Evolutionary conservation across 179 eudicot species (phyloP), one percentile per base, ranked within the genome.

Genomic region (Amaranthus tricolor): DNA sequence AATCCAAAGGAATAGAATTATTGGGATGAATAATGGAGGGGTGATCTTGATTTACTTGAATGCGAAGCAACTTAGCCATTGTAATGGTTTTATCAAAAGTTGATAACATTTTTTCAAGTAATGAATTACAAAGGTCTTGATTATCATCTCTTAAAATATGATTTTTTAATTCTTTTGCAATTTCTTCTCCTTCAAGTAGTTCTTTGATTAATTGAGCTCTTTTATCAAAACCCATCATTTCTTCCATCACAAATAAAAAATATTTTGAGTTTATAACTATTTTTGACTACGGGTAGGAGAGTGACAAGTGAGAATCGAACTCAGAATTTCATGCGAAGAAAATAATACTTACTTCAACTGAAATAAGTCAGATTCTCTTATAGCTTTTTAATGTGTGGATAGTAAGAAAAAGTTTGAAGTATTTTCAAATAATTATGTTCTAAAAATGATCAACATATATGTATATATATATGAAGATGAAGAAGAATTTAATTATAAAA

Each of bases 61-160:
- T 6, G 13, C 24, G 49, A 9, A 74, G 52, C 15, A 50, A 50
- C 15, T 80, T 77, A 4, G 78, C 84, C 19, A 77, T 74, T 9
- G 67, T 55, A 44, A 81, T 81, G 13, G 81, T 73, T 63, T 77
- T 81, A 64, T 81, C 78, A 74, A 77, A 81, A 9, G 81, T 62
- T 44, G 76, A 58, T 64, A 77, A 64, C 81, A 81, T 77, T 68
- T 73, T 81, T 50, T 81, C 81, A 0, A 81, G 31, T 44, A 81
- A 73, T 61, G 69, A 73, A 12, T 72, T 56, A 45, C 54, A 67
- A 49, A 76, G 17, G 0, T 66, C 20, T 79, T 79, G 74, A 74
- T 79, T 9, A 73, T 66, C 69, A 64, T 48, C 61, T 51, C 68
- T 19, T 58, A 16, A 53, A 19, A 79, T 15, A 8, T 74, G 82